Evolutionary conservation across 1,284 basidiomycete species (phyloP).

Genomic region (Puccinia horiana): DNA sequence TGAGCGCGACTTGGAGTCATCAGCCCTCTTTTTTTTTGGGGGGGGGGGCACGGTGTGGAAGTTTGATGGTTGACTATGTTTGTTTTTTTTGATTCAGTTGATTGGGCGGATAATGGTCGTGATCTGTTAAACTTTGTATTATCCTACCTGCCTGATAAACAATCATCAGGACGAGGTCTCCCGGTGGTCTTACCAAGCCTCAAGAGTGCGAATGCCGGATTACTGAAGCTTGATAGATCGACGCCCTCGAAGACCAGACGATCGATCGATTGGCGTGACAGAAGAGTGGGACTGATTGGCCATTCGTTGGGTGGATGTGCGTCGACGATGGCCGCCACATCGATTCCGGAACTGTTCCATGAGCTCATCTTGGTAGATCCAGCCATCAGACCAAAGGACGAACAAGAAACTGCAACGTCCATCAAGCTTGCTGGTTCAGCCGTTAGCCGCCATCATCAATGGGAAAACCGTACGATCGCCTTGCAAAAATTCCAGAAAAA

Average conservation of each 20-base stretch:
- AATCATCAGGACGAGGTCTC: conserved; percentile 47
- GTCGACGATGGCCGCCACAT: conserved; percentile 65
- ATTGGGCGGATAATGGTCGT: conserved; percentile 71
- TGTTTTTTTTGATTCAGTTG: conserved; percentile 61
- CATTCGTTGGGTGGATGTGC: conserved; percentile 46
- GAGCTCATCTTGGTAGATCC: conserved; percentile 79
- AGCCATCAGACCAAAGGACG: conserved; percentile 63
- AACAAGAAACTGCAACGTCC: conserved; percentile 27
- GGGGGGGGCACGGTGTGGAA: too few relatives aligned
- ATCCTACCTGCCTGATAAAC: conserved; percentile 64
- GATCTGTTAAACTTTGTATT: conserved; percentile 73
- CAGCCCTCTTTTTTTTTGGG: too few relatives aligned
- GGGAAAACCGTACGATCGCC: conserved; percentile 71
- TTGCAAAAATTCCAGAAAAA: conserved; percentile 63
- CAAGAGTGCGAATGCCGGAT: conserved; percentile 52
- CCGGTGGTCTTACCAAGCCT: conserved; percentile 63
- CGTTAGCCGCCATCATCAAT: conserved; percentile 63
- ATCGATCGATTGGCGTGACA: conserved; percentile 7
- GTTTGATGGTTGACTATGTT: conserved; percentile 1
- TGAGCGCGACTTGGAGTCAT: not conserved
- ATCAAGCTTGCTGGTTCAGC: conserved; percentile 53
- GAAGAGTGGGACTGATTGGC: conserved; percentile 7
- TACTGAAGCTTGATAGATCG: conserved; percentile 77
- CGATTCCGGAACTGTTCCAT: conserved; percentile 70
- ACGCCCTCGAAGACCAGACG: conserved; percentile 74